Conservation (phyloP, 2,329 filamentous ascomycete genomes). For the Cordyceps javanica region DNA sequence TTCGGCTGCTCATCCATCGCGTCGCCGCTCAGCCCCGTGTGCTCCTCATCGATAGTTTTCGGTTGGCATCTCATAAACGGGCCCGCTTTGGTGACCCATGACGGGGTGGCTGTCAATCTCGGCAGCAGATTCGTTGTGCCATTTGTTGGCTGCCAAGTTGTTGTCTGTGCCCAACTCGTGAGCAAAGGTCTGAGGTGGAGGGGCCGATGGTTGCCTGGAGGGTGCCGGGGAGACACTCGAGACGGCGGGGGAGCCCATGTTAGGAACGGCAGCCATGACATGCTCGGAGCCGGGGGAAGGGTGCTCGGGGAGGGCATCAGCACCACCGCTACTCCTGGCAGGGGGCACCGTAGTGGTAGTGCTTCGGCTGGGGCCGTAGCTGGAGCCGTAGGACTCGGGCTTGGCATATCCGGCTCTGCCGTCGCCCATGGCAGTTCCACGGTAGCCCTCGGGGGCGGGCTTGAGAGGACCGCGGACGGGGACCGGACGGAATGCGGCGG, state of each 20-base stretch:
- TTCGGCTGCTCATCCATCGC: slow-evolving; percentile 2
- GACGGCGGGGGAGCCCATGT: slow-evolving; percentile 1
- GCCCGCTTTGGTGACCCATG: slow-evolving; percentile 26
- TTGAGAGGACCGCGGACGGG: slow-evolving; percentile 22
- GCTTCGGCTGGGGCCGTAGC: slow-evolving; percentile 20
- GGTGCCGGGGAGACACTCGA: neutral
- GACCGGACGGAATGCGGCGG: slow-evolving; percentile 21
- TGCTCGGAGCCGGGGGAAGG: slow-evolving; percentile 20
- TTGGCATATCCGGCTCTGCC: slow-evolving; percentile 34
- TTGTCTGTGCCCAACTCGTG: slow-evolving; percentile 32
- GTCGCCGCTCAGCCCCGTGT: neutral
- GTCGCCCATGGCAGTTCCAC: slow-evolving; percentile 33
- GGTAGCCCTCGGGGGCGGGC: slow-evolving; percentile 29
- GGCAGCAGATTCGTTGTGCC: slow-evolving; percentile 29
- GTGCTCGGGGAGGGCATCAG: slow-evolving; percentile 21
- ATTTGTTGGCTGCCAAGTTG: slow-evolving; percentile 23
- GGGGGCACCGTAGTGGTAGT: slow-evolving; percentile 12
- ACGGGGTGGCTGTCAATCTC: slow-evolving; percentile 34
- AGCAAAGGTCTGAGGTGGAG: slow-evolving; percentile 18
- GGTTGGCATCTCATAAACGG: slow-evolving; percentile 38
- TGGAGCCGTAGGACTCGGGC: slow-evolving; percentile 28
- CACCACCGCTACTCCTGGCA: slow-evolving; percentile 10
- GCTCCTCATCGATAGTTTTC: slow-evolving; percentile 29
- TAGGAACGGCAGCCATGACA: slow-evolving; percentile 13
- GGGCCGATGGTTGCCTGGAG: neutral